Percentiles rank a stretch among this genome's conserved stretches.
These are phyloP conservation scores for Cylindricascospora bacillispora DNA, from an alignment of 1,139 yeast genomes.

Conservation along the genomic window DNA sequence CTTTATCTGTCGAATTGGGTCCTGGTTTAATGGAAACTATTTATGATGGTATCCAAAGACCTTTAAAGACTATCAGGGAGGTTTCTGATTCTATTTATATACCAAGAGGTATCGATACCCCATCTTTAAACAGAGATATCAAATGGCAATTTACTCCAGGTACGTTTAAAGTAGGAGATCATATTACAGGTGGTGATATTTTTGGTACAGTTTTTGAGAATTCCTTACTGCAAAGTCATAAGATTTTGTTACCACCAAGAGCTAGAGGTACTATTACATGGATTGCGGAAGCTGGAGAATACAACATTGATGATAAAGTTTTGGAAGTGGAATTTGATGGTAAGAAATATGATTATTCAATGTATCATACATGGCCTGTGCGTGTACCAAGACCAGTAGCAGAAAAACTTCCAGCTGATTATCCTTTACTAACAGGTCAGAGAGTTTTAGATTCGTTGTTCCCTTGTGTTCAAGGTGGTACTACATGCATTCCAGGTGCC, in stretches of 20 bases:
- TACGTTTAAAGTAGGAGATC: slow-evolving; percentile 78
- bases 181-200: slow-evolving; percentile 95
- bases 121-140: slow-evolving; percentile 71
- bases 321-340: slow-evolving; percentile 94
- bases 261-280: slow-evolving; percentile 94
- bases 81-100: slow-evolving; percentile 82
- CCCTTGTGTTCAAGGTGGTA: slow-evolving; percentile 99
- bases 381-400: slow-evolving; percentile 99
- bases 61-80: slow-evolving; percentile 82
- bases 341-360: slow-evolving; percentile 61
- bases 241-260: slow-evolving; percentile 90
- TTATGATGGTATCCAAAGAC: slow-evolving; percentile 99
- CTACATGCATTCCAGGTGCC: slow-evolving; percentile 99
- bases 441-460: slow-evolving; percentile 94
- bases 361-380: slow-evolving; percentile 99
- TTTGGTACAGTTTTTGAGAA: slow-evolving; percentile 90
- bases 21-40: slow-evolving; percentile 99
- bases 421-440: slow-evolving; percentile 95
- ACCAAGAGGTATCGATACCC: slow-evolving; percentile 97
- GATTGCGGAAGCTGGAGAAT: slow-evolving; percentile 81
- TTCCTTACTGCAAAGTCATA: slow-evolving; percentile 83
- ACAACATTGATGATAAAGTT: slow-evolving; percentile 77
- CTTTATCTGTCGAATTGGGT: slow-evolving; percentile 94
- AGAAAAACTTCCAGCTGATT: slow-evolving; percentile 81
- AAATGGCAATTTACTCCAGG: slow-evolving; percentile 84